Conservation (phyloP, 2,329 filamentous ascomycete species). For the Colletotrichum simmondsii region DNA sequence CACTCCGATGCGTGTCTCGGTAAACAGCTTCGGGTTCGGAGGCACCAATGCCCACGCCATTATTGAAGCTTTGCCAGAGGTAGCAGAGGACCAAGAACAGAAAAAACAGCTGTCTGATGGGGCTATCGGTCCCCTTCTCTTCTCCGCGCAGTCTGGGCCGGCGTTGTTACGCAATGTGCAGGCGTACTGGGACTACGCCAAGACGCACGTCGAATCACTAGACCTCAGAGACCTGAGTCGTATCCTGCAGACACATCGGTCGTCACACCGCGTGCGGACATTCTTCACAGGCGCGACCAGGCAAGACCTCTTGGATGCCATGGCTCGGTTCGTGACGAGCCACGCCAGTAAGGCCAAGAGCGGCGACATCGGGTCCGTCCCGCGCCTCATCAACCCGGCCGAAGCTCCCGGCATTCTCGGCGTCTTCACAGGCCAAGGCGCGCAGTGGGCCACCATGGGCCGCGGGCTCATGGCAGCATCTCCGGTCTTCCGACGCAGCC, state of each 20-base stretch:
- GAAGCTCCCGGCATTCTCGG: conserved; percentile 24
- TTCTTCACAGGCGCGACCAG: too few species aligned
- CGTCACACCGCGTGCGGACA: too few species aligned
- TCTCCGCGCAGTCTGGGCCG: background rate
- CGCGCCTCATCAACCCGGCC: background rate
- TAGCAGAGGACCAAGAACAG: too few species aligned
- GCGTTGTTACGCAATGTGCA: background rate
- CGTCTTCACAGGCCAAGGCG: conserved; percentile 46
- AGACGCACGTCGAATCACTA: background rate
- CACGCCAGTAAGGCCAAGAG: too few species aligned
- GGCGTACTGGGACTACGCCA: background rate
- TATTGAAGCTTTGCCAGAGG: too few species aligned
- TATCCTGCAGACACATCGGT: too few species aligned
- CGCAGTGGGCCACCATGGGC: conserved; percentile 38
- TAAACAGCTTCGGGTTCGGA: conserved; percentile 53
- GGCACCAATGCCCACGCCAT: conserved; percentile 49
- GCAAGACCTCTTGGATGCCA: too few species aligned
- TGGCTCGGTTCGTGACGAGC: too few species aligned
- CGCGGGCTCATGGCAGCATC: too few species aligned
- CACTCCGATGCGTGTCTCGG: background rate
- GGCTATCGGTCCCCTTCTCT: conserved; percentile 45
- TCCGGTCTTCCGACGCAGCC: too few species aligned
- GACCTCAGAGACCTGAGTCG: background rate
- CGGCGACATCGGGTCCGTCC: too few species aligned
- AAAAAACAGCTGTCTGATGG: too few species aligned